A percentile compares a stretch with the other conserved stretches of the same genome.
Evolutionary conservation across 2,329 filamentous ascomycete genomes (phyloP).

Genomic region (Pseudogymnoascus destructans): DNA sequence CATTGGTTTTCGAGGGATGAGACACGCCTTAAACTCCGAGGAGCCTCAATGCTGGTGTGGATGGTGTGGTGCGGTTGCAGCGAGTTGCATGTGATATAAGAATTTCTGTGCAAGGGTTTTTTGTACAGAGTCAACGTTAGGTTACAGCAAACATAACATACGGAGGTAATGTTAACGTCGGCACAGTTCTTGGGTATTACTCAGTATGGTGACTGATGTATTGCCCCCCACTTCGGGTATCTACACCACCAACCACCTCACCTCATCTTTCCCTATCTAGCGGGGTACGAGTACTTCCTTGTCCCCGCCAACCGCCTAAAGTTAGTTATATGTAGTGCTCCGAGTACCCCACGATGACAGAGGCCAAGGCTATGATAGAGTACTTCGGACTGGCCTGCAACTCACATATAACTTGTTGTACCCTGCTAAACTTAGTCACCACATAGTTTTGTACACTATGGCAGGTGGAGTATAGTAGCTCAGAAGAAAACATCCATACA

Average conservation of each 20-base stretch:
- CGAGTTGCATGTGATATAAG: background rate
- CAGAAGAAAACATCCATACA: background rate
- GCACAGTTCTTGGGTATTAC: background rate
- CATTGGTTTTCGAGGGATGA: background rate
- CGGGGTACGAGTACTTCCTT: background rate
- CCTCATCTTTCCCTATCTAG: constrained; percentile 1
- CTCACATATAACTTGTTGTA: background rate
- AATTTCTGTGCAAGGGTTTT: too few relatives aligned
- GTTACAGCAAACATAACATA: background rate
- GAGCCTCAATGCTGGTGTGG: background rate
- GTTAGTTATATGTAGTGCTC: too few relatives aligned
- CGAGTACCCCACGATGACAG: background rate
- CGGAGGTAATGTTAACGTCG: too few relatives aligned
- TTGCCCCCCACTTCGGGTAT: constrained; percentile 4
- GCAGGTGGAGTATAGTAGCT: background rate
- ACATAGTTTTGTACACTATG: too few relatives aligned
- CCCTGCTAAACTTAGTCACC: too few relatives aligned
- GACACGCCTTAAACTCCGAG: background rate
- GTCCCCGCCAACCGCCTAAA: background rate
- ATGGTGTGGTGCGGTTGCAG: too few relatives aligned
- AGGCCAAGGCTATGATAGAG: background rate
- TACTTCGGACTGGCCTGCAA: background rate
- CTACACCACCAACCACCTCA: background rate
- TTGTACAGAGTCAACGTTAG: background rate
- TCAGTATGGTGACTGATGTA: constrained; percentile 7